phyloP scores from a whole-genome alignment of 2,329 filamentous ascomycete species.

The Domatiomyces globalis region DNA sequence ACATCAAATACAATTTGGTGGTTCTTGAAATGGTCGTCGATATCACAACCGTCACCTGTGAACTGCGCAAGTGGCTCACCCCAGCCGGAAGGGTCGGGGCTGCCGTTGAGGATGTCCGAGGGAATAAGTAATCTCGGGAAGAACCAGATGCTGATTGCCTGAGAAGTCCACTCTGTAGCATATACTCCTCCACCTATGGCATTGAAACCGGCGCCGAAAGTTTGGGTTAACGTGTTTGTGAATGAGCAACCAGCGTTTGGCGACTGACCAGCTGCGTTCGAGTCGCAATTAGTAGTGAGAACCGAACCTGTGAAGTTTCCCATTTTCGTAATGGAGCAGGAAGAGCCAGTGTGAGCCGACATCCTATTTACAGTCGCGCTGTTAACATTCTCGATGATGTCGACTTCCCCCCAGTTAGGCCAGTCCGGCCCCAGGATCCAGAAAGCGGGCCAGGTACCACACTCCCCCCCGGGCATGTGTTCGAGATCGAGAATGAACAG shows the following conservation, averaged over 20 bases:
- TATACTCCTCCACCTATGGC: conserved; percentile 54
- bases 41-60: conserved; percentile 50
- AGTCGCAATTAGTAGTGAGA: conserved; percentile 45
- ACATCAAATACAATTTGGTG: conserved; percentile 70
- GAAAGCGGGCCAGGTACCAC: conserved; percentile 61
- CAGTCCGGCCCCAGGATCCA: conserved; percentile 25
- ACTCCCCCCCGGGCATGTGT: conserved; percentile 60
- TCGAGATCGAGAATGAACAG: conserved; percentile 58
- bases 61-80: conserved; percentile 56
- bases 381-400: conserved; percentile 38
- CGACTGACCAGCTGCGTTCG: conserved; percentile 30
- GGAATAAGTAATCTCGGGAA: conserved; percentile 57
- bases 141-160: conserved; percentile 66
- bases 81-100: conserved; percentile 54
- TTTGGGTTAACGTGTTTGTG: conserved; percentile 36
- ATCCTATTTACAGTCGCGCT: conserved; percentile 43
- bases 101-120: conserved; percentile 43
- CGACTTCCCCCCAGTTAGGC: conserved; percentile 3
- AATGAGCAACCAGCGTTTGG: conserved; percentile 47
- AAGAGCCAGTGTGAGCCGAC: conserved; percentile 51
- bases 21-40: conserved; percentile 52
- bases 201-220: conserved; percentile 60
- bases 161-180: conserved; percentile 60
- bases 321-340: conserved; percentile 43
- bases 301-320: conserved; percentile 32